Evolutionary conservation across 306 rosid genomes (phyloP).

Genomic region (Senna siamea): DNA sequence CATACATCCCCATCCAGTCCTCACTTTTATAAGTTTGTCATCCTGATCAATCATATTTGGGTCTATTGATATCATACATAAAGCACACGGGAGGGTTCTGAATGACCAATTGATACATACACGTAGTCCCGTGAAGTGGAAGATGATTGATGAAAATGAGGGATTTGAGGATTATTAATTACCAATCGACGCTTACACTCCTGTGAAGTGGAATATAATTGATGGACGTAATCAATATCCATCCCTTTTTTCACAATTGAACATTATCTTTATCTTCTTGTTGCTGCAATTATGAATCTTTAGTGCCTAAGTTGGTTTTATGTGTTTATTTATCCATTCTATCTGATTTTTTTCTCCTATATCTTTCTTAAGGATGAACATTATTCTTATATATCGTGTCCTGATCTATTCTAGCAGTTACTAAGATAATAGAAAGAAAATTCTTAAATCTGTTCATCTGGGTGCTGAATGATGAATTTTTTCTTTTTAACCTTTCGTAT

Average conservation of each 20-base stretch:
- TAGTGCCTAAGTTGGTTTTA: constrained; percentile 5
- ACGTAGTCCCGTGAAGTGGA: neutral
- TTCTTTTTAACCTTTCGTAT: neutral
- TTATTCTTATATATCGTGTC: neutral
- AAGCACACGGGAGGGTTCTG: constrained; percentile 8
- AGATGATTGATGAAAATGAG: constrained; percentile 3
- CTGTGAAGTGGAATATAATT: neutral
- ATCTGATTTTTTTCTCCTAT: neutral
- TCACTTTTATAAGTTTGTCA: constrained; percentile 12
- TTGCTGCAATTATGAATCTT: neutral
- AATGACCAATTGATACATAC: neutral
- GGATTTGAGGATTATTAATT: constrained; percentile 9
- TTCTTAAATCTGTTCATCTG: neutral
- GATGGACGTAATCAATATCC: neutral
- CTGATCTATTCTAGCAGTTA: neutral
- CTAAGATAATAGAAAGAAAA: neutral
- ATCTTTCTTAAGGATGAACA: neutral
- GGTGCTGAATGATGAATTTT: neutral
- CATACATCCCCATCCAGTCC: constrained; percentile 3
- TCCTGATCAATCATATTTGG: constrained; percentile 2
- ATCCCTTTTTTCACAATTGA: neutral
- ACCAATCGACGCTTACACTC: neutral
- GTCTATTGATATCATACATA: neutral
- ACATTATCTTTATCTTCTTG: neutral
- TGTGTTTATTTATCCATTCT: neutral